Base-by-base conservation (phyloP, 73 alveolate species). In the Urostyla sp. region DNA sequence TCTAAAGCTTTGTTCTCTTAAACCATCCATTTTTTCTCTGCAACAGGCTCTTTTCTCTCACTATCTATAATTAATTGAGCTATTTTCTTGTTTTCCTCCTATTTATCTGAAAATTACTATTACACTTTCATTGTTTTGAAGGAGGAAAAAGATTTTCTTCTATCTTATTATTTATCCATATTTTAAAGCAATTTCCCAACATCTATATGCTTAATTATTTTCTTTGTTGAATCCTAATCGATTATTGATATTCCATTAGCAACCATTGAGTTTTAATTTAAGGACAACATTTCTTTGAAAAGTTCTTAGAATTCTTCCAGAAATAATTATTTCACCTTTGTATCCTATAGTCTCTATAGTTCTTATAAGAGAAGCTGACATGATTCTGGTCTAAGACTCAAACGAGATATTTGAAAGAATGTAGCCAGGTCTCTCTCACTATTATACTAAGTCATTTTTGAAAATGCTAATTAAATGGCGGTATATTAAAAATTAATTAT, bases 391-490 rank as follows among this genome's bases (percentile, higher is more conserved):
- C 83, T 21, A 1, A 69, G 16, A 8, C 72, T 20, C n/a, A 69
- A 54, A 2, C 72, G 43, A 16, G 83, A 69, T 1, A 69, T 27
- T 49, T 67, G 27, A 37, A 69, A 69, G 31, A 46, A 69, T 40
- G 21, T 69, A 16, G 69, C 83, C 0, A 69, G 27, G 31, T 69
- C 72, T 48, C 72, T 69, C 28, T 69, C 83, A 3, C 69, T 28
- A 59, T 20, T 69, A 69, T 69, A 46, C 48, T 35, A 34, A 48
- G 49, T 48, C 2, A 46, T 69, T 66, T 58, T 61, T 67, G 67
- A 69, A 27, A 11, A 8, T 15, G 28, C 20, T 34, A 7, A 23
- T 27, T 60, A 32, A 8, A 30, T 34, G 8, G 11, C 45, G 23
- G 23, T 23, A 56, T 56, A 23, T 50, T 13, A 20, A 13, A 7